Evolutionary conservation across 495 filamentous ascomycete genomes (phyloP), one percentile per base, ranked within the genome.

Genomic region (Letharia columbiana): DNA sequence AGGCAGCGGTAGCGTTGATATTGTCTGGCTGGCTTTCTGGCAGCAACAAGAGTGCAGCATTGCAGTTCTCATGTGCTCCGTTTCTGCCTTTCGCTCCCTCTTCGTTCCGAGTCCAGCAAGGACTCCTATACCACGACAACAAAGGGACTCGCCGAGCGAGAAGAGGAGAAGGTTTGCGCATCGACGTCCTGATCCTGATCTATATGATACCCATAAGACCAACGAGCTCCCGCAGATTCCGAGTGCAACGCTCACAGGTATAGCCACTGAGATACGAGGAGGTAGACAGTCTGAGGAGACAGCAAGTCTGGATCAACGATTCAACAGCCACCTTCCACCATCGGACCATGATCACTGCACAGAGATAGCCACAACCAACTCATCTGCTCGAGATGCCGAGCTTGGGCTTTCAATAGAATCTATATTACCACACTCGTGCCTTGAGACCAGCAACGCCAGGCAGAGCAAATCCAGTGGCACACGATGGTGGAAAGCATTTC

Each of bases 31-130:
- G 41, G 31, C 28, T 9, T 67, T 63, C 65, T 67, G 65, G 65
- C 40, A 49, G 41, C 65, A 67, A 33, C 65, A 67, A 44, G 65
- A 67, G 47, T 67, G 44, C 45, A 67, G 47, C 15, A 67, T 67
- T 18, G 58, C 65, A 62, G 65, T 67, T 5, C 37, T 67, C 41
- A 67, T 67, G 65, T n/a, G 62, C 13, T 67, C 65, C n/a, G 40
- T 67, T 39, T 42, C 56, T 33, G 65, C 60, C 4, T 62, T 67
- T 42, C 56, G 64, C 8, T 61, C 64, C 0, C 59, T 66, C 37
- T 66, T 66, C 40, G 56, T 66, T 37, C 35, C 41, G 59, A 37
- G 44, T 42, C 31, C 64, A 31, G 39, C 56, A 28, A 61, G 13
- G 2, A 8, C 39, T 28, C 39, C 39, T 2, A 4, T 15, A 41